Evolutionary conservation across 2,329 filamentous ascomycete genomes (phyloP).

Genomic region (Sclerotinia borealis): DNA sequence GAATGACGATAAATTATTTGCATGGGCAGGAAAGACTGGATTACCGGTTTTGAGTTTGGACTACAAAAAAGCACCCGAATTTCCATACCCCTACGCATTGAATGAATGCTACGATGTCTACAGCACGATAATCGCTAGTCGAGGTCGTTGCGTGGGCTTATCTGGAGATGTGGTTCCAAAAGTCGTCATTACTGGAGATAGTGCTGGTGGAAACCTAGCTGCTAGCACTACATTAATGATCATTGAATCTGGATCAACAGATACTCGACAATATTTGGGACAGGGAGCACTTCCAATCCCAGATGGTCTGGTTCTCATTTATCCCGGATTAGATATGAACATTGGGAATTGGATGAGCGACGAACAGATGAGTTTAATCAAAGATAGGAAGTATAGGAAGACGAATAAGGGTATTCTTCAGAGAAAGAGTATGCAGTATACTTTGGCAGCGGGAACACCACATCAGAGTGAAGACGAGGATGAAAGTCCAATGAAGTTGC

Average conservation of each 20-base stretch:
- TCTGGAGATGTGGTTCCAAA: conserved; percentile 59
- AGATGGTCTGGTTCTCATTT: conserved; percentile 76
- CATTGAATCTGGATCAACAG: conserved; percentile 62
- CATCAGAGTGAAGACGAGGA: conserved; percentile 72
- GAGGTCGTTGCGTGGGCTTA: conserved; percentile 70
- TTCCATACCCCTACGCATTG: conserved; percentile 76
- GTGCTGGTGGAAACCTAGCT: conserved; percentile 75
- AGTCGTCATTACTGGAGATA: conserved; percentile 71
- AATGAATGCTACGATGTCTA: conserved; percentile 89
- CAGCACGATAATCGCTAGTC: conserved; percentile 62
- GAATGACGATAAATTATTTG: conserved; percentile 88
- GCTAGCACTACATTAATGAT: conserved; percentile 83
- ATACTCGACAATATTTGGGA: conserved; percentile 48
- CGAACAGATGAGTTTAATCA: conserved; percentile 91
- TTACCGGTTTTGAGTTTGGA: conserved; percentile 87
- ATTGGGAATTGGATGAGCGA: conserved; percentile 99
- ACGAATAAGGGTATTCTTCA: conserved; percentile 74
- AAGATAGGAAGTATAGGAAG: conserved; percentile 70
- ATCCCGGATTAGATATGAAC: conserved; percentile 91
- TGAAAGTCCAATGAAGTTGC: conserved; percentile 32
- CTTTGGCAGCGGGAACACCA: conserved; percentile 75
- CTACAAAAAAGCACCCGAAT: conserved; percentile 81
- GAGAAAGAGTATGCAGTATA: conserved; percentile 85
- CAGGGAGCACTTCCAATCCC: conserved; percentile 63
- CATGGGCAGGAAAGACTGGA: conserved; percentile 85